Conservation (phyloP, 306 rosid species). For the Boehmeria nivea region DNA sequence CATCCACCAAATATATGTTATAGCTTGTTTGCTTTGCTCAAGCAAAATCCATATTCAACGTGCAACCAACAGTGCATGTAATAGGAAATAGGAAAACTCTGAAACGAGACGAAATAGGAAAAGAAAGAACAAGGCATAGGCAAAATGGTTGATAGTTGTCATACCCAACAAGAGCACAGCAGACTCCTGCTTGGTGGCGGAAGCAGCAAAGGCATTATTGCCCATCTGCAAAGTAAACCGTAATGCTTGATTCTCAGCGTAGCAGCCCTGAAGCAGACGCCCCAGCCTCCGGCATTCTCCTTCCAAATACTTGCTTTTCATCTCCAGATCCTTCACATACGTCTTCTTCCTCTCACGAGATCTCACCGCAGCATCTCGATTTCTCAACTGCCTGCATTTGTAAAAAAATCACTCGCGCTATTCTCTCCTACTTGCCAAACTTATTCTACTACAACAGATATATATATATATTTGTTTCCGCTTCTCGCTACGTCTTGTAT, state of each 20-base stretch:
- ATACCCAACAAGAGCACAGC: constrained; percentile 98
- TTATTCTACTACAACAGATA: too few relatives aligned
- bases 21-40: background rate
- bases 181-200: constrained; percentile 93
- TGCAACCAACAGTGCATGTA: too few relatives aligned
- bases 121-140: background rate
- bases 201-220: constrained; percentile 45
- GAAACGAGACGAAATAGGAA: background rate
- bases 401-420: background rate
- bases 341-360: constrained; percentile 85
- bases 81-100: too few relatives aligned
- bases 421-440: background rate
- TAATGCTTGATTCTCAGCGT: constrained; percentile 81
- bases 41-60: background rate
- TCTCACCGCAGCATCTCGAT: constrained; percentile 83
- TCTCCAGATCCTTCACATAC: constrained; percentile 68
- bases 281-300: constrained; percentile 86
- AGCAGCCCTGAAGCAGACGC: constrained; percentile 76
- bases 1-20: background rate
- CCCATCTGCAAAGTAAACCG: constrained; percentile 63
- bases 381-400: constrained; percentile 74
- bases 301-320: constrained; percentile 71
- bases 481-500: too few relatives aligned
- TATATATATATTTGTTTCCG: too few relatives aligned
- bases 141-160: constrained; percentile 18